Base-by-base conservation (phyloP, 2,329 filamentous ascomycete genomes). In the Paracamarosporium sp. region DNA sequence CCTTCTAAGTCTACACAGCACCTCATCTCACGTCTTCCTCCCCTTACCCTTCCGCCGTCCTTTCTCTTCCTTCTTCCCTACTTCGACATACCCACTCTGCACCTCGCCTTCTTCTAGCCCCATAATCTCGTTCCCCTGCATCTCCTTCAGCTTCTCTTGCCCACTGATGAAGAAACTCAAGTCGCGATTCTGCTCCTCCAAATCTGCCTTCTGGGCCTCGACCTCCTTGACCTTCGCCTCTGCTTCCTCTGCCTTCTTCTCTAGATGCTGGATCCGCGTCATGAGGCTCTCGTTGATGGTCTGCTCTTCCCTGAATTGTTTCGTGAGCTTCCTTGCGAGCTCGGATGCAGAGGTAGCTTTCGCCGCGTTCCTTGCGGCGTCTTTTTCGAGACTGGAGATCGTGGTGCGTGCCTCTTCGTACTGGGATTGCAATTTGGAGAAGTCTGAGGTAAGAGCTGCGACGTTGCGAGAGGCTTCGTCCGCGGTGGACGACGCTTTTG, bases 161-260 rank as follows among this genome's bases (percentile, higher is more conserved):
- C 91, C 90, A 20, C 88, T 91, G 58, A 97, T 94, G 70, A 94
- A 96, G 83, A 96, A 93, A 50, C 84, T 88, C 72, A 97, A 74
- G 73, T 97, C 94, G 13, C 90, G 85, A 72, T 97, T 96, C 83
- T 93, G 90, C 74, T 96, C 93, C 63, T 88, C 86, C 41, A 97
- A 78, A 65, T 96, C 92, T 36, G 80, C 83, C 64, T 91, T 90
- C 75, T 92, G 77, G 3, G 61, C 65, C 48, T 77, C 76, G 1
- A 79, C 62, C 59, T 64, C 74, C 61, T 71, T 76, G 4, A 70
- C 74, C 36, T 70, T 86, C 13, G 67, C 71, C 66, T 85, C 85
- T 4, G 90, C 76, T 38, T 81, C 81, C 25, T 81, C 81, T 1
- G 88, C 76, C 72, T 89, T 83, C 57, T 81, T 81, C 40, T 84